Percentiles rank a stretch among this genome's conserved stretches.
Evolutionary conservation across 2,329 filamentous ascomycete species (phyloP).

Genomic region (Periconia sp.): DNA sequence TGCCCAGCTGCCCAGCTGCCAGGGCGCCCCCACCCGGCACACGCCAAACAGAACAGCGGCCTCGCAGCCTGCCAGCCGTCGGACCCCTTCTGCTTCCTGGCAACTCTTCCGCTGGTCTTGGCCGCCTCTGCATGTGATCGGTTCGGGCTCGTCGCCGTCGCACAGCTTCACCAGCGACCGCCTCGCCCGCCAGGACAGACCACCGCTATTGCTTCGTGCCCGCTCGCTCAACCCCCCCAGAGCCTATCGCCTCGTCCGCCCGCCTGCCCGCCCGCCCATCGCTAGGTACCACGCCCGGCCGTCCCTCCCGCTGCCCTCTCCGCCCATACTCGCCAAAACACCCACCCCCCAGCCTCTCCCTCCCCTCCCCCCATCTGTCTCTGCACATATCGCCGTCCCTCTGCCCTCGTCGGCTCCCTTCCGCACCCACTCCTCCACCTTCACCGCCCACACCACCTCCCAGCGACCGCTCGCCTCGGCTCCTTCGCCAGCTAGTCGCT

Average conservation of each 20-base stretch:
- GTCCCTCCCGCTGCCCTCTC: slow-evolving; percentile 5
- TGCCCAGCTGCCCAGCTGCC: no score
- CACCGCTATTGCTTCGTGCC: slow-evolving; percentile 32
- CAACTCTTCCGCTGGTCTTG: slow-evolving; percentile 23
- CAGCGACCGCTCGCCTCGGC: slow-evolving; percentile 1
- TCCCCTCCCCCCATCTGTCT: slow-evolving; percentile 14
- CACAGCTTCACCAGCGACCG: slow-evolving; percentile 37
- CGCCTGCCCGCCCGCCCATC: slow-evolving; percentile 11
- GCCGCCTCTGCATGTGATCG: slow-evolving; percentile 42
- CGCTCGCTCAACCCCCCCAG: slow-evolving; percentile 9
- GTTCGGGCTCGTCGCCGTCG: slow-evolving; percentile 30
- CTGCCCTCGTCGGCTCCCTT: slow-evolving; percentile 10
- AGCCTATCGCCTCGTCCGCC: slow-evolving; percentile 11
- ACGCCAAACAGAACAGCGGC: no score
- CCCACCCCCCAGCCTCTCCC: slow-evolving; percentile 16
- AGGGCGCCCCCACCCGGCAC: no score
- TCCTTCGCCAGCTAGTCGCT: slow-evolving; percentile 8
- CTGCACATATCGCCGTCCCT: slow-evolving; percentile 12
- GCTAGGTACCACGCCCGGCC: slow-evolving; percentile 19
- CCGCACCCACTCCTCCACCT: neutral
- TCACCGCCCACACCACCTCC: slow-evolving; percentile 7
- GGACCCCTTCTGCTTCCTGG: slow-evolving; percentile 13
- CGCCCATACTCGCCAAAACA: slow-evolving; percentile 8
- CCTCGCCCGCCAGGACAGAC: slow-evolving; percentile 12
- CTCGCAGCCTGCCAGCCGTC: no score